Conservation (phyloP, 139 green algal species). For the Yamagishiella unicocca region DNA sequence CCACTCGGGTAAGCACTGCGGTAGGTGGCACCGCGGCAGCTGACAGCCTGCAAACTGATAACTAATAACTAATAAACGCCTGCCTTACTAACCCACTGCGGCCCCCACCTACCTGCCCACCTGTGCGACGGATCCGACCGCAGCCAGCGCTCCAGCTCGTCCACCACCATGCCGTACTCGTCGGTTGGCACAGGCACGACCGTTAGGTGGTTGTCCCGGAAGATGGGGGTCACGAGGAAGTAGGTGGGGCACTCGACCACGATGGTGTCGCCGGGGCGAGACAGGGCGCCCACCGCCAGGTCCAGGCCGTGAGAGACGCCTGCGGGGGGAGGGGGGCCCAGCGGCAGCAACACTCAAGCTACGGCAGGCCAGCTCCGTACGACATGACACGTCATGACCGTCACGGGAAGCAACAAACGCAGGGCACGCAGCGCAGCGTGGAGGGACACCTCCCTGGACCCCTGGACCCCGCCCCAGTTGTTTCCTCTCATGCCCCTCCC, state of each 20-base stretch:
- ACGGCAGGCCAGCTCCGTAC: no score
- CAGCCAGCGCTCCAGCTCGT: constrained; percentile 47
- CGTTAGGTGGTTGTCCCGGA: constrained; percentile 23
- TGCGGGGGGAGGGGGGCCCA: background rate
- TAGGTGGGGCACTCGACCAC: constrained; percentile 65
- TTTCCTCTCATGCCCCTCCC: no score
- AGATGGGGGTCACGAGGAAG: constrained; percentile 59
- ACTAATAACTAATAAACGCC: no score
- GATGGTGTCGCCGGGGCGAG: constrained; percentile 50
- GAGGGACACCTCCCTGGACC: no score
- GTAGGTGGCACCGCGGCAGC: no score
- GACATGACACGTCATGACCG: no score
- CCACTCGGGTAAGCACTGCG: no score
- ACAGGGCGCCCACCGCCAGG: constrained; percentile 43
- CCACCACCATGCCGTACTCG: constrained; percentile 47
- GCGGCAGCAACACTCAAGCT: background rate
- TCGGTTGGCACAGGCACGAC: constrained; percentile 24
- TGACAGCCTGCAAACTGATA: no score
- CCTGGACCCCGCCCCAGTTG: no score
- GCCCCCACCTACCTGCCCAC: background rate
- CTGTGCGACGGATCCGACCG: background rate
- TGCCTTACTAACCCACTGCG: no score
- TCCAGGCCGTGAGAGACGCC: constrained; percentile 63
- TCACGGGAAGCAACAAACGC: background rate
- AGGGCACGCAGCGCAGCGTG: no score